Base-by-base conservation (phyloP, 495 filamentous ascomycete species). In the Sphaerosporella brunnea region DNA sequence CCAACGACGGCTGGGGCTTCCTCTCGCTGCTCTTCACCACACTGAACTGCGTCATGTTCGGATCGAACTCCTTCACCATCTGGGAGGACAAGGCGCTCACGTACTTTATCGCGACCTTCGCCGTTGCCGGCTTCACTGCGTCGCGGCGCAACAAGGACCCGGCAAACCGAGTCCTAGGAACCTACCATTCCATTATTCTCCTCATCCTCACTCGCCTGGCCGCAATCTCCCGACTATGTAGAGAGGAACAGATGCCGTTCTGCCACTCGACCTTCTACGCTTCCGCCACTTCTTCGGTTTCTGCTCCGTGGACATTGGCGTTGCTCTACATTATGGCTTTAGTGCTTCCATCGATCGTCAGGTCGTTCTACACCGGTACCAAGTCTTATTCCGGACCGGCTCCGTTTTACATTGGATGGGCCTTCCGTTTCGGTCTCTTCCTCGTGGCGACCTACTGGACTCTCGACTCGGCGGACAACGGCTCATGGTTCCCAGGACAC, bases 41-140 rank as follows among this genome's bases (percentile, higher is more conserved):
- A 21, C 74, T 75, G 52, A 84, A 92, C 60, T 90, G 83, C 13
- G 65, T 83, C 52, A 88, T 87, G 30, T 96, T 95, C 63, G 90
- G 85, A 0, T 88, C 90, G 3, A 99, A 96, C 60, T 96, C 90
- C 1, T 99, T 85, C 64, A 96, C 88, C 3, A 93, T 99, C 51
- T 96, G 92, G 92, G 90, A 99, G 66, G 92, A 96, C 54, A 81
- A 85, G 15, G 93, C 93, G 37, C 69, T 93, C n/a, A 66, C 87
- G 1, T 92, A 88, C 66, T 86, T 95, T 68, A 73, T 95, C 46
- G 73, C 74, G 2, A 92, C 87, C 0, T 95, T 95, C 63, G 88
- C 84, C 23, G 64, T 84, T 18, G 66, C 75, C 30, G 72, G 75
- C 25, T 70, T 82, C n/a, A 59, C 82, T 2, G 75, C 79, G 3